A percentile compares a stretch with the other conserved stretches of the same genome.
Conservation (phyloP, 768 basidiomycete genomes). For the Candolleomyces eurysporus region DNA sequence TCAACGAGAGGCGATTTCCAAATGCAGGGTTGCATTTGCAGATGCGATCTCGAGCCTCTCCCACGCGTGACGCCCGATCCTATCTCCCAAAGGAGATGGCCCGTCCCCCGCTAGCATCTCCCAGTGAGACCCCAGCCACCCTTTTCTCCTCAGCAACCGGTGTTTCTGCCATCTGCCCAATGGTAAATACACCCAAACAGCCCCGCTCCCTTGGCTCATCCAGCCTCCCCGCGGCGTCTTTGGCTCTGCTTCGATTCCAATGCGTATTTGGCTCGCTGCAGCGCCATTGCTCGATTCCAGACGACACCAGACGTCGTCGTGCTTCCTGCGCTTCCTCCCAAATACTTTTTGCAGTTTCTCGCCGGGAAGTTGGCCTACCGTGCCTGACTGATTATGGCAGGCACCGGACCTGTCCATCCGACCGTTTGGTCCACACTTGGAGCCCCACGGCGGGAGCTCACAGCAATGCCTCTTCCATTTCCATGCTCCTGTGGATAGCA, state of each 20-base stretch:
- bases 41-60: slow-evolving; percentile 9
- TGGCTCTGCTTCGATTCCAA: slow-evolving; percentile 4
- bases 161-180: neutral
- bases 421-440: neutral
- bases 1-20: slow-evolving; percentile 6
- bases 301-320: neutral
- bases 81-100: slow-evolving; percentile 18
- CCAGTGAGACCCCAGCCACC: slow-evolving; percentile 23
- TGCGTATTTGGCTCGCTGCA: slow-evolving; percentile 3
- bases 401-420: slow-evolving; percentile 1
- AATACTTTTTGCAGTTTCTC: neutral
- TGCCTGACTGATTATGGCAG: slow-evolving; percentile 2
- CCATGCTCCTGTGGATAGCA: neutral
- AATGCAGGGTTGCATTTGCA: neutral
- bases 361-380: neutral
- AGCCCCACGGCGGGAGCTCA: no score
- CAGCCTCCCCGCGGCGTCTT: slow-evolving; percentile 17
- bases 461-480: neutral
- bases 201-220: slow-evolving; percentile 27
- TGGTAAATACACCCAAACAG: slow-evolving; percentile 12
- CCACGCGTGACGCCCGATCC: slow-evolving; percentile 16
- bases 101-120: slow-evolving; percentile 21
- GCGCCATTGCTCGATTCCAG: slow-evolving; percentile 2
- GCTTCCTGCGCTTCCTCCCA: neutral
- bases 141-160: slow-evolving; percentile 22